phyloP scores from a whole-genome alignment of 2,329 filamentous ascomycete species.

The Botrytis medusae region DNA sequence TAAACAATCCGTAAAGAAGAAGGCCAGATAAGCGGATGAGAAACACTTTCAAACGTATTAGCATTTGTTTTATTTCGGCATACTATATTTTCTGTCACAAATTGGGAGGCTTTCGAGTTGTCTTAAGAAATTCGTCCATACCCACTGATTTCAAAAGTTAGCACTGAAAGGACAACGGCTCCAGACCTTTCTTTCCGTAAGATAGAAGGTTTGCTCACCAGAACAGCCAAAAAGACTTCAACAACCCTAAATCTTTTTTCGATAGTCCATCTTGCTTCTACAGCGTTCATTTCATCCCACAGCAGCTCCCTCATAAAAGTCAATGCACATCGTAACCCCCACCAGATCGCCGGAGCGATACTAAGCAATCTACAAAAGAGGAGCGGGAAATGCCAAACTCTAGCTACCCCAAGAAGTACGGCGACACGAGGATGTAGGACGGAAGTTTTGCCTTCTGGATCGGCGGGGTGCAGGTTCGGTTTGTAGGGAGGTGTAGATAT shows the following conservation, averaged over 20 bases:
- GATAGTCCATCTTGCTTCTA: constrained; percentile 44
- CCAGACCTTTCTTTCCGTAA: background rate
- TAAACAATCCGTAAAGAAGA: constrained; percentile 81
- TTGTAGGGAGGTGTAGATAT: constrained; percentile 23
- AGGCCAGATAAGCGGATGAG: constrained; percentile 74
- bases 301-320: constrained; percentile 67
- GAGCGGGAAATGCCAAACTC: constrained; percentile 70
- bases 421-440: constrained; percentile 75
- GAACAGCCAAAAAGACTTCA: constrained; percentile 69
- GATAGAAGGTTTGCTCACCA: constrained; percentile 57
- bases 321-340: constrained; percentile 67
- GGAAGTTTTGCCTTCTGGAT: constrained; percentile 38
- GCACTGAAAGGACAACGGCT: background rate
- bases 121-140: background rate
- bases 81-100: background rate
- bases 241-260: constrained; percentile 57
- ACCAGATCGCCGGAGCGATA: constrained; percentile 68
- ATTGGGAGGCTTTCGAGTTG: background rate
- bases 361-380: constrained; percentile 72
- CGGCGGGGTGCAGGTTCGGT: constrained; percentile 33
- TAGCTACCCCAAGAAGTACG: constrained; percentile 72
- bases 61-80: background rate
- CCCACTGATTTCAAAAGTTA: constrained; percentile 4
- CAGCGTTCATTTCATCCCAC: constrained; percentile 45
- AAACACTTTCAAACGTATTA: constrained; percentile 55